Percentiles rank a stretch among this genome's conserved stretches.
Evolutionary conservation across 2,329 filamentous ascomycete species (phyloP).

Genomic region (Pyrenophora seminiperda): DNA sequence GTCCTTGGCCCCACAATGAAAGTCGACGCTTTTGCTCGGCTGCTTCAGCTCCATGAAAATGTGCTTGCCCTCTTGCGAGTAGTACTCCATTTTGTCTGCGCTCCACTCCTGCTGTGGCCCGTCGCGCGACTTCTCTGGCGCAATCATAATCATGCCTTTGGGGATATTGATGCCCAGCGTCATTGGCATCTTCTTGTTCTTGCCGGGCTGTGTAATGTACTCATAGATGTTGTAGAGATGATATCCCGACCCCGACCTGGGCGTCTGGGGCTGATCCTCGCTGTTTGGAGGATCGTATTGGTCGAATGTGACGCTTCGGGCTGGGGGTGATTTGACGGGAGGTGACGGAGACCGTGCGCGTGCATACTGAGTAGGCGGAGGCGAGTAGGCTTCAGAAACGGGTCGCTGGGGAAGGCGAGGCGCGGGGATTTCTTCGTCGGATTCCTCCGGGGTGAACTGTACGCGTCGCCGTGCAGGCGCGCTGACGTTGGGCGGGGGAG

Average conservation of each 20-base stretch:
- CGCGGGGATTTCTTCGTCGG: slow-evolving; percentile 68
- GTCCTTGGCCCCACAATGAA: slow-evolving; percentile 96
- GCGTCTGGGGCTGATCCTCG: slow-evolving; percentile 49
- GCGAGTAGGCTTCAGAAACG: slow-evolving; percentile 59
- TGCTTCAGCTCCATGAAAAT: slow-evolving; percentile 92
- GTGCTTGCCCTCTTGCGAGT: slow-evolving; percentile 97
- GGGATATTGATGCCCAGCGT: slow-evolving; percentile 90
- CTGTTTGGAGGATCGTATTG: slow-evolving; percentile 47
- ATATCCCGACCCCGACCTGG: slow-evolving; percentile 74
- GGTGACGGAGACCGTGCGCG: slow-evolving; percentile 49
- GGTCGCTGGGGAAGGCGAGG: slow-evolving; percentile 66
- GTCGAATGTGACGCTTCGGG: slow-evolving; percentile 45
- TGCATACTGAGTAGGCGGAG: slow-evolving; percentile 52
- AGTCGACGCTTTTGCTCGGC: slow-evolving; percentile 93
- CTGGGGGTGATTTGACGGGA: slow-evolving; percentile 46
- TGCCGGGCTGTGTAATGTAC: slow-evolving; percentile 95
- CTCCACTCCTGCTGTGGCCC: slow-evolving; percentile 91
- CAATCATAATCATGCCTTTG: slow-evolving; percentile 87
- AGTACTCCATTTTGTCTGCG: slow-evolving; percentile 93
- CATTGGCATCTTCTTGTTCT: slow-evolving; percentile 98
- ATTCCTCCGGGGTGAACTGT: slow-evolving; percentile 68
- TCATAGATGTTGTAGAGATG: slow-evolving; percentile 97
- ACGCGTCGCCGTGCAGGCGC: slow-evolving; percentile 55
- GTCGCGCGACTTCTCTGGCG: slow-evolving; percentile 81
- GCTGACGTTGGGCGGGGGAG: slow-evolving; percentile 59